Percentiles rank a stretch among this genome's conserved stretches.
These are phyloP conservation scores for Ophiosphaerella narmari DNA, from an alignment of 2,329 filamentous ascomycete species.

Conservation along the genomic window DNA sequence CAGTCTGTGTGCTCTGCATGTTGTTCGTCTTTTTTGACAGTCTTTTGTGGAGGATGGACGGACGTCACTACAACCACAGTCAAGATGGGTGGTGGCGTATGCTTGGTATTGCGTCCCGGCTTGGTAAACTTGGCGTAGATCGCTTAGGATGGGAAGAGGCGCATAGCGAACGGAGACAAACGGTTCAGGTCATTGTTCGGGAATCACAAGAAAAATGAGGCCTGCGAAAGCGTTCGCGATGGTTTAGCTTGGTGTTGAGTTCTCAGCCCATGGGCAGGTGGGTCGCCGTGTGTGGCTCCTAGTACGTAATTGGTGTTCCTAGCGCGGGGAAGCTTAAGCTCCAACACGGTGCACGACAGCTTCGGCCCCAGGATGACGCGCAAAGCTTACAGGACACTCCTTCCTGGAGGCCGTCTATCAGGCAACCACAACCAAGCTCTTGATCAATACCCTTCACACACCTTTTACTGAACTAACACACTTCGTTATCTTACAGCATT, in stretches of 20 bases:
- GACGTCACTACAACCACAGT: slow-evolving; percentile 18
- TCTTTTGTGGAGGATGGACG: background rate
- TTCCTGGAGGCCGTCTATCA: slow-evolving; percentile 6
- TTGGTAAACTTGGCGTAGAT: slow-evolving; percentile 28
- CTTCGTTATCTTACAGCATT: too few relatives aligned
- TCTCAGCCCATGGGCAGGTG: background rate
- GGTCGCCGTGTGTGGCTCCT: background rate
- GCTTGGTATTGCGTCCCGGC: slow-evolving; percentile 23
- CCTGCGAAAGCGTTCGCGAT: background rate
- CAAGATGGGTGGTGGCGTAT: slow-evolving; percentile 21
- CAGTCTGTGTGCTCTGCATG: background rate
- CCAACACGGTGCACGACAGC: background rate
- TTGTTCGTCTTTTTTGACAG: background rate
- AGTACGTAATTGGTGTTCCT: background rate
- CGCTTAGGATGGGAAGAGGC: slow-evolving; percentile 3
- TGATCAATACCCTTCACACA: background rate
- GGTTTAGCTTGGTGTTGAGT: slow-evolving; percentile 3
- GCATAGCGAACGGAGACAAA: background rate
- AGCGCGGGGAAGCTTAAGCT: slow-evolving; percentile 4
- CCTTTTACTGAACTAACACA: background rate
- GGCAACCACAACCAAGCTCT: slow-evolving; percentile 5
- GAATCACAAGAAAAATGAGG: background rate
- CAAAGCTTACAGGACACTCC: slow-evolving; percentile 4
- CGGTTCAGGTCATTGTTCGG: background rate
- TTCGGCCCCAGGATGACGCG: slow-evolving; percentile 2